Evolutionary conservation across 2,329 filamentous ascomycete genomes (phyloP), one percentile per base, ranked within the genome.

Genomic region (Verticillium tricorpus): DNA sequence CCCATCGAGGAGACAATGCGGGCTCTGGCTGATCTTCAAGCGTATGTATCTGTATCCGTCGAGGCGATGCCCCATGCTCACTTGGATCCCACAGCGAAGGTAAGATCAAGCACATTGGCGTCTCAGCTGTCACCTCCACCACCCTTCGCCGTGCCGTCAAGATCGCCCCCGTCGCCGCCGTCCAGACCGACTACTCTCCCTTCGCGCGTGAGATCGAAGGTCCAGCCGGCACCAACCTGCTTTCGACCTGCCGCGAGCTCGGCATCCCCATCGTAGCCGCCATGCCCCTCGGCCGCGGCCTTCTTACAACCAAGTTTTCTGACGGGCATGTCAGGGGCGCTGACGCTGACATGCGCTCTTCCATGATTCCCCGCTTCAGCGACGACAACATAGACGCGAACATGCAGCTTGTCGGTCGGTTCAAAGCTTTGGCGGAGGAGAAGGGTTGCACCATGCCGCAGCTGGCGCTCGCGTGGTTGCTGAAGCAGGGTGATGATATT

Each of bases 381-480:
- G 67, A 67, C 1, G 79, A 79, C 35, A 82, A 82, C 64, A 82
- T 84, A 61, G 72, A 77, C 45, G 76, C 77, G 63, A 87, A 86
- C 68, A 63, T 75, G 19, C n/a, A 64, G 56, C 59, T 71, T 19
- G 70, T 72, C 12, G 63, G 69, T 39, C 52, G 64, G 50, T 61
- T 75, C 45, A 54, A 66, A 37, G 64, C 66, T 3, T 3, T 73
- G 1, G 71, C 72, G 5, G 60, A 61, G 37, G 19, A 60, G 14
- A 72, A 73, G 64, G 76, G 76, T 2, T 77, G 74, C 61, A 83
- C 82, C 0, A 66, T 77, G 2, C 74, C 76, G 1, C 84, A 88
- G 72, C 74, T 88, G 14, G 80, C 80, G 2, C 69, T 89, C 9
- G 82, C 81, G 1, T 89, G 85, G 85, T 73, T 86, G 34, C 69